Evolutionary conservation across 169 alveolate species (phyloP).

Genomic region (Babesia sp.): DNA sequence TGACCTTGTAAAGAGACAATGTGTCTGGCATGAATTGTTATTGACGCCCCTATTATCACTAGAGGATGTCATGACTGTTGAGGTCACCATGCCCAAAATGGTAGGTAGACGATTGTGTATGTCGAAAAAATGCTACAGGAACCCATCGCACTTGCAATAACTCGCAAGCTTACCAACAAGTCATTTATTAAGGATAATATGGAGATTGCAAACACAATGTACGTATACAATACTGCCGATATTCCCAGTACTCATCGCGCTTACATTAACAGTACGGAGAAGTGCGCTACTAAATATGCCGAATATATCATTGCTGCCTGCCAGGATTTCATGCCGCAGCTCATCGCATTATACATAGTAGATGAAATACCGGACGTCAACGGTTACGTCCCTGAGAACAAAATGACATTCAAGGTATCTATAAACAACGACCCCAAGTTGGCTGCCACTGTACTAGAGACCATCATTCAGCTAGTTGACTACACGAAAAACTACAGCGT

Average conservation of each 20-base stretch:
- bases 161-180: slow-evolving; percentile 38
- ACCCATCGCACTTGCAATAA: slow-evolving; percentile 34
- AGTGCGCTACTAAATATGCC: slow-evolving; percentile 49
- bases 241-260: slow-evolving; percentile 43
- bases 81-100: slow-evolving; percentile 32
- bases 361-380: slow-evolving; percentile 23
- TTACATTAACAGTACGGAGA: slow-evolving; percentile 48
- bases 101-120: not conserved
- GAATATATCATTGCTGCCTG: slow-evolving; percentile 16
- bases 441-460: slow-evolving; percentile 3
- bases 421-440: slow-evolving; percentile 1
- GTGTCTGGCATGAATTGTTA: slow-evolving; percentile 56
- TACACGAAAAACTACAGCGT: slow-evolving; percentile 53
- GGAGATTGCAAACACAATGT: slow-evolving; percentile 33
- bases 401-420: not conserved
- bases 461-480: slow-evolving; percentile 40
- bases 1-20: slow-evolving; percentile 43
- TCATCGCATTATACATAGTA: slow-evolving; percentile 29
- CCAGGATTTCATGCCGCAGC: slow-evolving; percentile 28
- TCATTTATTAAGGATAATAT: slow-evolving; percentile 11
- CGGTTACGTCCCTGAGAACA: not conserved
- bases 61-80: slow-evolving; percentile 35
- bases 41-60: not conserved
- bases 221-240: slow-evolving; percentile 28
- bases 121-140: not conserved